These are phyloP conservation scores for Scleroderma citrinum DNA, from an alignment of 768 basidiomycete genomes.

Conservation along the genomic window DNA sequence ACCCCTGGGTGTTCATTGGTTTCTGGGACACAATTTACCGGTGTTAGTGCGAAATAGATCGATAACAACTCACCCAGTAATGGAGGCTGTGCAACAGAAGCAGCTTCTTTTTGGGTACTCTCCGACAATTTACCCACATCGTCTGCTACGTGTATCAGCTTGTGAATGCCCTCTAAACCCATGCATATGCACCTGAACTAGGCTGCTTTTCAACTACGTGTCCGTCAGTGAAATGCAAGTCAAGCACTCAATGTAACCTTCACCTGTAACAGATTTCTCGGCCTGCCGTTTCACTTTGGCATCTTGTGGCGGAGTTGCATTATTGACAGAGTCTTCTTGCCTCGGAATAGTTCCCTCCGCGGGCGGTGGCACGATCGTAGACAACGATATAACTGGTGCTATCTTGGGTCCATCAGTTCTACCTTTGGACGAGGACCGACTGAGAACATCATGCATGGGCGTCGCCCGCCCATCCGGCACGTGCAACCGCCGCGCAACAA, in stretches of 20 bases:
- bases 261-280: background rate
- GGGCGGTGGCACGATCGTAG: slow-evolving; percentile 7
- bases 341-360: slow-evolving; percentile 8
- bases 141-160: background rate
- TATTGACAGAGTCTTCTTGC: background rate
- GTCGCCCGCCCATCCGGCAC: slow-evolving; percentile 43
- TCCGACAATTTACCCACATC: background rate
- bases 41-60: background rate
- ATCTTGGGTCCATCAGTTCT: slow-evolving; percentile 15
- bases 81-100: background rate
- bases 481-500: slow-evolving; percentile 41
- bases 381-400: slow-evolving; percentile 15
- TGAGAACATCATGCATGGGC: slow-evolving; percentile 29
- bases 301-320: background rate
- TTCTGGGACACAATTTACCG: slow-evolving; percentile 1
- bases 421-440: slow-evolving; percentile 34
- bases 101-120: background rate
- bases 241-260: background rate
- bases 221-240: no score
- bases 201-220: background rate
- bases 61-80: background rate
- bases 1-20: slow-evolving; percentile 1
- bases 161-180: background rate
- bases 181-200: slow-evolving; percentile 1
- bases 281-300: background rate